A percentile compares a stretch with the other conserved stretches of the same genome.
Conservation (phyloP, 345 rosid species). For the Camelina neglecta region DNA sequence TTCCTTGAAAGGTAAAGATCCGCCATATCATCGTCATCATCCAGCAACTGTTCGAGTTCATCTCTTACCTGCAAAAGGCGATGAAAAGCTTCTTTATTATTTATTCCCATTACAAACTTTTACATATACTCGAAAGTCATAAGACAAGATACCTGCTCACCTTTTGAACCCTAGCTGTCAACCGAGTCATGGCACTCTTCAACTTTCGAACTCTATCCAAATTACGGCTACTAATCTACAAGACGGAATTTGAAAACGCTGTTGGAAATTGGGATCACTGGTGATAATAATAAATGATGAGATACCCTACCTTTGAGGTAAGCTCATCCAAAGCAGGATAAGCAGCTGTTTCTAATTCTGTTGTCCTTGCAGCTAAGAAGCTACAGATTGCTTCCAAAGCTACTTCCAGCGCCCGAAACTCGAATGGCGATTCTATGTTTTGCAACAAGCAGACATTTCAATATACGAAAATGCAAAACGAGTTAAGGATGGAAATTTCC, state of each 20-base stretch:
- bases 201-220: constrained; percentile 94
- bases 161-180: constrained; percentile 97
- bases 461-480: neutral
- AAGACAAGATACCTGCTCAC: constrained; percentile 40
- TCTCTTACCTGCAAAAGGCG: constrained; percentile 73
- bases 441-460: constrained; percentile 36
- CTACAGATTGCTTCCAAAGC: constrained; percentile 97
- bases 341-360: constrained; percentile 87
- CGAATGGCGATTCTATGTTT: constrained; percentile 78
- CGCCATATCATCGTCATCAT: constrained; percentile 99
- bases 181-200: constrained; percentile 97
- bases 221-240: constrained; percentile 93
- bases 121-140: neutral
- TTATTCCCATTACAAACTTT: neutral
- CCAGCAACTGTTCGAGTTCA: constrained; percentile 92
- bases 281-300: constrained; percentile 9
- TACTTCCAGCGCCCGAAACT: constrained; percentile 88
- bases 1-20: constrained; percentile 95
- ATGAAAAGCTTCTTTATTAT: constrained; percentile 1
- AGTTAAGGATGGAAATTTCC: neutral
- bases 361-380: constrained; percentile 86
- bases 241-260: neutral
- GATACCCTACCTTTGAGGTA: constrained; percentile 75
- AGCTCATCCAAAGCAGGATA: constrained; percentile 98
- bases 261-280: neutral